phyloP scores from a whole-genome alignment of 345 rosid genomes.

The Eutrema japonicum region DNA sequence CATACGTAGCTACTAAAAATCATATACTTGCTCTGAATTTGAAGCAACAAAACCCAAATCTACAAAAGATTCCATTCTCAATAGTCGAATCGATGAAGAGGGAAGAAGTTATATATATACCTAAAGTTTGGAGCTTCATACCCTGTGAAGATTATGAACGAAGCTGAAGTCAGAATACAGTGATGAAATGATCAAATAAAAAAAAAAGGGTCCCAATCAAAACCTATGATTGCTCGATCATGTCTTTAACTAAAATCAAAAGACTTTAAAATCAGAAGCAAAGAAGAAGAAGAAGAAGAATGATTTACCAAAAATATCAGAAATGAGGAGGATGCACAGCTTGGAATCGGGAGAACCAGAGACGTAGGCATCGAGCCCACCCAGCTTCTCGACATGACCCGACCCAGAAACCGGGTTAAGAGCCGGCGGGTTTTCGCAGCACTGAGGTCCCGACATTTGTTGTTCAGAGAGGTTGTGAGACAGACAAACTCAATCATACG shows the following conservation, averaged over 20 bases:
- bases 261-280: neutral
- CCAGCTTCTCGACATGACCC: constrained; percentile 65
- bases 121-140: constrained; percentile 67
- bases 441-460: constrained; percentile 70
- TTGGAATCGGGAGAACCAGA: constrained; percentile 63
- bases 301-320: constrained; percentile 64
- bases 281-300: neutral
- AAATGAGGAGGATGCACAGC: constrained; percentile 62
- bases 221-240: neutral
- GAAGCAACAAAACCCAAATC: neutral
- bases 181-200: constrained; percentile 17
- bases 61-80: neutral
- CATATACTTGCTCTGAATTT: too few relatives aligned
- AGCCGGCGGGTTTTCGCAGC: constrained; percentile 75
- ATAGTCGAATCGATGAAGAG: neutral
- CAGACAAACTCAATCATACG: constrained; percentile 8
- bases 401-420: constrained; percentile 55
- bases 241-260: neutral
- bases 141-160: constrained; percentile 46
- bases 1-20: neutral
- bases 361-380: constrained; percentile 68
- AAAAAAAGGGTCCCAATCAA: neutral
- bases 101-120: constrained; percentile 36
- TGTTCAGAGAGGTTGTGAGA: neutral
- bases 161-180: constrained; percentile 7